phyloP scores from a whole-genome alignment of 176 grass and related monocot genomes.

The Coix lacrymajobi region DNA sequence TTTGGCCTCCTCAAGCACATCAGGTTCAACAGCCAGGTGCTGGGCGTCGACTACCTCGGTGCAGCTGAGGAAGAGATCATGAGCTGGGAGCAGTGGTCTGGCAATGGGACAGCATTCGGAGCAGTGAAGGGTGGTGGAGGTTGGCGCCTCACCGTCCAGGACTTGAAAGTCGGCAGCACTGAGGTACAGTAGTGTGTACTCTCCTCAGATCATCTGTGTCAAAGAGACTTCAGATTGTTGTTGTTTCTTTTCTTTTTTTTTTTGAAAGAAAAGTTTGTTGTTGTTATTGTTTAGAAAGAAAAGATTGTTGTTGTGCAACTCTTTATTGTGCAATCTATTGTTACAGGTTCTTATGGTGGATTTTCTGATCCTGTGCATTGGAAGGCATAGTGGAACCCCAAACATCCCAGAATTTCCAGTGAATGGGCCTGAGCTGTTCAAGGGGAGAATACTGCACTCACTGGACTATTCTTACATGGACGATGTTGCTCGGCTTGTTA shows the following conservation, averaged over 20 bases:
- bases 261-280: not conserved
- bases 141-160: conserved; percentile 64
- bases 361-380: conserved; percentile 88
- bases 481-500: conserved; percentile 44
- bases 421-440: conserved; percentile 63
- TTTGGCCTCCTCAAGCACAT: conserved; percentile 59
- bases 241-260: too few species aligned
- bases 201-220: not conserved
- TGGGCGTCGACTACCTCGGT: conserved; percentile 70
- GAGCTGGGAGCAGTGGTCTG: conserved; percentile 64
- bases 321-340: not conserved
- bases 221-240: not conserved
- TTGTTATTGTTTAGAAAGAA: not conserved
- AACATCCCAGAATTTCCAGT: conserved; percentile 62
- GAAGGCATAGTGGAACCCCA: conserved; percentile 66
- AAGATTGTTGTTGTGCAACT: not conserved
- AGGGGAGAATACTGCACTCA: conserved; percentile 65
- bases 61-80: conserved; percentile 52
- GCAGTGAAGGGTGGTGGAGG: conserved; percentile 28
- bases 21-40: conserved; percentile 65
- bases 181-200: conserved; percentile 42
- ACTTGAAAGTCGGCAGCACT: conserved; percentile 35
- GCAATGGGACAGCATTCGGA: conserved; percentile 62
- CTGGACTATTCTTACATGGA: conserved; percentile 75
- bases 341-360: conserved; percentile 49